Evolutionary conservation across 2,329 filamentous ascomycete species (phyloP).

Genomic region (Fusarium dlaminii): DNA sequence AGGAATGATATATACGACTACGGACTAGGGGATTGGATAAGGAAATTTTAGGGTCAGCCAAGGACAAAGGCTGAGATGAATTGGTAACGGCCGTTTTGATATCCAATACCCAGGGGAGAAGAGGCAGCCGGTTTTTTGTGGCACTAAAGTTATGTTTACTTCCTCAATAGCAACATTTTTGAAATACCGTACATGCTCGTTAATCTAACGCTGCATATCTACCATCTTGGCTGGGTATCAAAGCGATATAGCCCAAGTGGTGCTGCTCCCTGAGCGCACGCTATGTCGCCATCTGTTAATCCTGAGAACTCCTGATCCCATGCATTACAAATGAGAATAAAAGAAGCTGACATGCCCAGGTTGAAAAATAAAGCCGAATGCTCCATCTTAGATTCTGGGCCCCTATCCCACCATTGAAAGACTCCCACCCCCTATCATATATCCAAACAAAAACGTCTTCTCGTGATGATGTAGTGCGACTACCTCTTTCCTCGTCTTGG

Average conservation of each 20-base stretch:
- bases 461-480: neutral
- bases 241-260: slow-evolving; percentile 6
- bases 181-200: slow-evolving; percentile 7
- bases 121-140: neutral
- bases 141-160: slow-evolving; percentile 10
- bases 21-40: slow-evolving; percentile 5
- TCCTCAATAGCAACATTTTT: slow-evolving; percentile 13
- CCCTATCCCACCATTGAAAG: neutral
- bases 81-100: slow-evolving; percentile 29
- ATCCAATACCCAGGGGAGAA: slow-evolving; percentile 27
- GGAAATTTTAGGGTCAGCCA: neutral
- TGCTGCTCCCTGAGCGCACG: slow-evolving; percentile 16
- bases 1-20: neutral
- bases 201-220: slow-evolving; percentile 10
- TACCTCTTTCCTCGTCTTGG: slow-evolving; percentile 74
- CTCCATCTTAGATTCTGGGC: neutral
- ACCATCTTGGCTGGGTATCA: neutral
- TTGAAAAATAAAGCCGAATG: slow-evolving; percentile 17
- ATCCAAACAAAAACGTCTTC: slow-evolving; percentile 5
- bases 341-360: slow-evolving; percentile 5
- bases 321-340: slow-evolving; percentile 34
- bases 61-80: slow-evolving; percentile 14
- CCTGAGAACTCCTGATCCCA: slow-evolving; percentile 39
- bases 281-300: slow-evolving; percentile 23
- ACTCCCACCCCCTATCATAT: neutral